Evolutionary conservation across 345 rosid genomes (phyloP).

Genomic region (Citrus cavaleriei): DNA sequence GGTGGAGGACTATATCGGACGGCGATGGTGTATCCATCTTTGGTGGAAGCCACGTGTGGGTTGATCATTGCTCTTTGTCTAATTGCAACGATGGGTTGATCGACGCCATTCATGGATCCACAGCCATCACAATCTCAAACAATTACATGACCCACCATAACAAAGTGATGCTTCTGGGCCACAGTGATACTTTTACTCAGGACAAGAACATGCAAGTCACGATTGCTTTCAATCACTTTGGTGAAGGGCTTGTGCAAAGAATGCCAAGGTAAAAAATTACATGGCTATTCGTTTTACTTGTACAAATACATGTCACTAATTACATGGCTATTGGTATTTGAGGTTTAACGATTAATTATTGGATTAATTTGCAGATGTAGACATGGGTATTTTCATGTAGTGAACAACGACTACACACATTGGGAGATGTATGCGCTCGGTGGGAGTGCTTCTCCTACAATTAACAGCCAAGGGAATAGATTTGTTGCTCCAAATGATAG

Average conservation of each 20-base stretch:
- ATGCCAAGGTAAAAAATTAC: constrained; percentile 48
- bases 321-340: too few species aligned
- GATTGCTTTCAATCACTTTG: constrained; percentile 68
- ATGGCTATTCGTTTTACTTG: too few species aligned
- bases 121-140: constrained; percentile 58
- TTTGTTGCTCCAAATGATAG: constrained; percentile 49
- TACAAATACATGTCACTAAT: too few species aligned
- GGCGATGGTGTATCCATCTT: constrained; percentile 59
- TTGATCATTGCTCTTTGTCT: constrained; percentile 60
- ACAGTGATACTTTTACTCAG: constrained; percentile 46
- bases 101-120: constrained; percentile 59
- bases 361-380: constrained; percentile 39
- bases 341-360: too few species aligned
- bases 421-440: constrained; percentile 76
- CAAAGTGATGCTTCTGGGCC: constrained; percentile 69
- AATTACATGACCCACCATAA: constrained; percentile 53
- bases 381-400: constrained; percentile 67
- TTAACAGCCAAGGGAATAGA: constrained; percentile 67
- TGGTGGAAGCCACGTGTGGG: constrained; percentile 68
- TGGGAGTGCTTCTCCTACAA: constrained; percentile 66
- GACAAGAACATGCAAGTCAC: constrained; percentile 72
- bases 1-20: constrained; percentile 62
- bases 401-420: constrained; percentile 63
- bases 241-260: constrained; percentile 68
- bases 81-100: constrained; percentile 54